Conservation (phyloP, 768 basidiomycete genomes). For the Crucibulum laeve region DNA sequence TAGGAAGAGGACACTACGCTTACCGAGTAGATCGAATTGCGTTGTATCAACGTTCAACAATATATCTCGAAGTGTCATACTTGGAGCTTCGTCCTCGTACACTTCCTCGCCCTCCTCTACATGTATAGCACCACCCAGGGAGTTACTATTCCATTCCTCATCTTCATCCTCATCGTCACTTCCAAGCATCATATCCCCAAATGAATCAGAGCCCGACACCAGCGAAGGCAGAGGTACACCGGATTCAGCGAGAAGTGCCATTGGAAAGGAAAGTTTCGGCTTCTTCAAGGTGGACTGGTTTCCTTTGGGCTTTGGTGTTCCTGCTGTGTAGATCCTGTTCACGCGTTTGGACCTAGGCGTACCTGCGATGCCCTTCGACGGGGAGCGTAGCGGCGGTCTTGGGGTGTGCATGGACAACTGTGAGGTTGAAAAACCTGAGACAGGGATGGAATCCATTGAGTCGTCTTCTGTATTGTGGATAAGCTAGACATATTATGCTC, state of each 20-base stretch:
- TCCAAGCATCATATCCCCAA: no score
- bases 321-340: conserved; percentile 26
- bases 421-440: not conserved
- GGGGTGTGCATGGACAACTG: conserved; percentile 4
- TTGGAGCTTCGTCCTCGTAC: conserved; percentile 32
- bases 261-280: conserved; percentile 14
- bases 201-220: conserved; percentile 5
- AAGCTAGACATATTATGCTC: conserved; percentile 10
- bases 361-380: no score
- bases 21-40: conserved; percentile 34
- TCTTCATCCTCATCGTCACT: no score
- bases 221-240: conserved; percentile 12
- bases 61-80: conserved; percentile 46
- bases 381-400: conserved; percentile 13
- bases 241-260: conserved; percentile 14
- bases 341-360: conserved; percentile 13
- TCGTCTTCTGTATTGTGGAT: conserved; percentile 19
- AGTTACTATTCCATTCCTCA: not conserved
- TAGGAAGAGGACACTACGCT: conserved; percentile 2
- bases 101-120: conserved; percentile 15
- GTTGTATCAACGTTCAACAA: conserved; percentile 33
- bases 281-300: conserved; percentile 13
- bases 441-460: no score
- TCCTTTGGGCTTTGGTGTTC: conserved; percentile 14
- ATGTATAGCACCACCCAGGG: not conserved